phyloP scores from a whole-genome alignment of 208 protist species.

The Leishmania martiniquensis region DNA sequence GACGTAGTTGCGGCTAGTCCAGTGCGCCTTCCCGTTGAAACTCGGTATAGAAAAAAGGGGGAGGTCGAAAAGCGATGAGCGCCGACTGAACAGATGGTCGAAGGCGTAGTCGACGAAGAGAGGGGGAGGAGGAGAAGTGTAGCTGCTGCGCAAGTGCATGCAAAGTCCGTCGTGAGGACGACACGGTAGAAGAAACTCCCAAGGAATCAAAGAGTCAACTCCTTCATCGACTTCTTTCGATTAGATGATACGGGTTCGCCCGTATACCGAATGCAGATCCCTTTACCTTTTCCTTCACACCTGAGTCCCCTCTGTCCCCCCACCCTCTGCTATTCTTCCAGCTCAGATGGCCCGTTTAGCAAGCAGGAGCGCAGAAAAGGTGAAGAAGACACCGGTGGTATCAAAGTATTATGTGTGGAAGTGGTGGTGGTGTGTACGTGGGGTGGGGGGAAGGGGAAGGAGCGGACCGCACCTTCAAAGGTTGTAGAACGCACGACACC shows the following conservation, averaged over 20 bases:
- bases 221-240: too few species aligned
- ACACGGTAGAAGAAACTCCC: too few species aligned
- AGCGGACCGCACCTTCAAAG: neutral
- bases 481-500: neutral
- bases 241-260: too few species aligned
- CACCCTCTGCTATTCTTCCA: constrained; percentile 55
- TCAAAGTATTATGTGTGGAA: neutral
- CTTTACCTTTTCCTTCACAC: neutral
- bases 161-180: too few species aligned
- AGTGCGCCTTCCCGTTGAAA: neutral
- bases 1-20: too few species aligned
- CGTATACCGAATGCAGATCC: neutral
- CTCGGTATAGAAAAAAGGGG: neutral
- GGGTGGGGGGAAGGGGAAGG: too few species aligned
- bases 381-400: neutral
- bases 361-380: neutral
- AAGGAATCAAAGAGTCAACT: too few species aligned
- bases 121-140: neutral
- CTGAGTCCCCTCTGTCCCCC: too few species aligned
- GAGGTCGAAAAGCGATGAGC: neutral
- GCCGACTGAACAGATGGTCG: too few species aligned
- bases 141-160: neutral
- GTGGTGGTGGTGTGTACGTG: neutral
- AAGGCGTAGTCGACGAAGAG: neutral
- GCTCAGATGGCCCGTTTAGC: constrained; percentile 54